Percentiles rank a stretch among this genome's conserved stretches.
These are phyloP conservation scores for Tephrocybe sp. DNA, from an alignment of 768 basidiomycete species.

Conservation along the genomic window DNA sequence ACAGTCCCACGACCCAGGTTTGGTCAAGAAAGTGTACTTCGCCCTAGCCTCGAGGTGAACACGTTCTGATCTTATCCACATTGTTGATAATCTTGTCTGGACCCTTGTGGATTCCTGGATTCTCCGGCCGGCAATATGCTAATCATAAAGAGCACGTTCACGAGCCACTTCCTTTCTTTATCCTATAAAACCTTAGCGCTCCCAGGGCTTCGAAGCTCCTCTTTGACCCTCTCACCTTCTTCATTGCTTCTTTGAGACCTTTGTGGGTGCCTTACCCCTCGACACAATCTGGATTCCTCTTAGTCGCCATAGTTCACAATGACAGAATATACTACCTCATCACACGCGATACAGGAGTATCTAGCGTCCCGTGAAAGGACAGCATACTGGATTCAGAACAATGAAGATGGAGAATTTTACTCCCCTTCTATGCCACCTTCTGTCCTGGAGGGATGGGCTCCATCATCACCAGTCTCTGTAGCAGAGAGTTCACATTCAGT, in stretches of 20 bases:
- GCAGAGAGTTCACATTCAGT: constrained; percentile 48
- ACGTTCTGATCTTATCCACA: constrained; percentile 47
- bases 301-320: constrained; percentile 29
- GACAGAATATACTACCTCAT: constrained; percentile 63
- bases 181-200: constrained; percentile 32
- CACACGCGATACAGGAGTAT: constrained; percentile 56
- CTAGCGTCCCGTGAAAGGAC: constrained; percentile 61
- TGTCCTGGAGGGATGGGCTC: constrained; percentile 39
- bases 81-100: constrained; percentile 31
- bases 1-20: constrained; percentile 18
- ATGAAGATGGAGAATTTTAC: constrained; percentile 40
- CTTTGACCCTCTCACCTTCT: constrained; percentile 23
- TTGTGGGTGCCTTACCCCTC: background rate
- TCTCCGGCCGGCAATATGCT: constrained; percentile 30
- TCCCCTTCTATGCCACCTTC: constrained; percentile 63
- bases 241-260: background rate
- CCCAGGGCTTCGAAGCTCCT: constrained; percentile 21
- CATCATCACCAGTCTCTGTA: constrained; percentile 43
- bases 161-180: constrained; percentile 18
- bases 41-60: constrained; percentile 38
- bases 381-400: constrained; percentile 54
- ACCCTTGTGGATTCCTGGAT: constrained; percentile 24
- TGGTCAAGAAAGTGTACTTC: constrained; percentile 14
- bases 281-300: constrained; percentile 13
- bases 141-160: constrained; percentile 22